These are phyloP conservation scores for Spirogloea muscicola DNA, from an alignment of 139 green algal genomes.

Conservation along the genomic window DNA sequence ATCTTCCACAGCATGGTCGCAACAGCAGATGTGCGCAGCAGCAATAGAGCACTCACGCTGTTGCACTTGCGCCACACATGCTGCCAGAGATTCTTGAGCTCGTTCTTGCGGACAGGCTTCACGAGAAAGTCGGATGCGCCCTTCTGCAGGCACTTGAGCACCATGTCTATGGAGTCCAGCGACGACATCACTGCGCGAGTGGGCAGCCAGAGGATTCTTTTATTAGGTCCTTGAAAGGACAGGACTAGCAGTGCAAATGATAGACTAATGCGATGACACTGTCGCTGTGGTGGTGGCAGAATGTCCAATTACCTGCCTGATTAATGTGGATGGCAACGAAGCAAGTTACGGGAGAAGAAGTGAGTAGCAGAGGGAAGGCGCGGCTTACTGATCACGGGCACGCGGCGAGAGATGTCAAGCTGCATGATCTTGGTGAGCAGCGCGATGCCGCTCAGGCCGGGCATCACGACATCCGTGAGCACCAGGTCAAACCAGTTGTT, in stretches of 20 bases:
- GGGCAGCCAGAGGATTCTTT: too few relatives aligned
- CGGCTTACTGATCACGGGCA: conserved; percentile 49
- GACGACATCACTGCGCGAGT: conserved; percentile 50
- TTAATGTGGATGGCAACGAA: too few relatives aligned
- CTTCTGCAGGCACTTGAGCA: conserved; percentile 60
- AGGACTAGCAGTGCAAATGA: too few relatives aligned
- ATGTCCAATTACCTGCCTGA: too few relatives aligned
- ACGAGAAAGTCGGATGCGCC: conserved; percentile 82
- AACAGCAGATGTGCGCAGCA: too few relatives aligned
- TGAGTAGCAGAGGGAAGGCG: too few relatives aligned
- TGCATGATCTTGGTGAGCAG: conserved; percentile 46
- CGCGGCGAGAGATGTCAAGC: conserved; percentile 6
- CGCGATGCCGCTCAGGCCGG: conserved; percentile 38
- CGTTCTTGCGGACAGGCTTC: conserved; percentile 77
- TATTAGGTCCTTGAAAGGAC: too few relatives aligned
- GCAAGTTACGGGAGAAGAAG: too few relatives aligned
- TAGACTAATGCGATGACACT: too few relatives aligned
- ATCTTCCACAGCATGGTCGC: too few relatives aligned
- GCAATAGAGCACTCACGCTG: conserved; percentile 8
- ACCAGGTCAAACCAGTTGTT: conserved; percentile 43
- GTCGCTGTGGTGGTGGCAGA: too few relatives aligned
- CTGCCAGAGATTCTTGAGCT: conserved; percentile 80
- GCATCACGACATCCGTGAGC: conserved; percentile 50
- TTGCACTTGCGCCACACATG: conserved; percentile 64
- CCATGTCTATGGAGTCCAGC: conserved; percentile 41